Evolutionary conservation across 176 grass and related monocot species (phyloP).

Genomic region (Cenchrus americanus): DNA sequence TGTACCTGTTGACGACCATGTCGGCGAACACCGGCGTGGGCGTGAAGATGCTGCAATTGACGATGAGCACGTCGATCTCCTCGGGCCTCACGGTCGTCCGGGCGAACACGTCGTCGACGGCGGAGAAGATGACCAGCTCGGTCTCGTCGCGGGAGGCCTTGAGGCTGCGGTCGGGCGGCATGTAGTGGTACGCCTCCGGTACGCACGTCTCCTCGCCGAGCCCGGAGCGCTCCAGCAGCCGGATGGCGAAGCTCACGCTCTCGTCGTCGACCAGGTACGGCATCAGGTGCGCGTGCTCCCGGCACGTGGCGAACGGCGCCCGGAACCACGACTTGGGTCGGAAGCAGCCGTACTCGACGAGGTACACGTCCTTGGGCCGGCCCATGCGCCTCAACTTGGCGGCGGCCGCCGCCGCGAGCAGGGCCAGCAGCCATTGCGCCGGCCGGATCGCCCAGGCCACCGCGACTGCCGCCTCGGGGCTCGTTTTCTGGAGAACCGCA

Average conservation of each 20-base stretch:
- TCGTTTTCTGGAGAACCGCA: neutral
- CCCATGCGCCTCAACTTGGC: conserved; percentile 19
- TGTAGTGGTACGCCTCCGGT: conserved; percentile 57
- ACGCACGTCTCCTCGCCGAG: conserved; percentile 65
- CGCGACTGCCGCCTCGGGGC: neutral
- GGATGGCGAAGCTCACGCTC: conserved; percentile 35
- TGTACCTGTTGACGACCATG: conserved; percentile 58
- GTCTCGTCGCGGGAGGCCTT: conserved; percentile 39
- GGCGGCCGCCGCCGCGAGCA: neutral
- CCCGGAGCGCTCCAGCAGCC: conserved; percentile 49
- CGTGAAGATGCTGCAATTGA: conserved; percentile 64
- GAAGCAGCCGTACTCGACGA: conserved; percentile 70
- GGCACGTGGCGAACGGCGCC: conserved; percentile 50
- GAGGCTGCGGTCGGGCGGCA: conserved; percentile 48
- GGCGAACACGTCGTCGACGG: conserved; percentile 53
- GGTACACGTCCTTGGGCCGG: conserved; percentile 41
- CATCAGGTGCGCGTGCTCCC: conserved; percentile 49
- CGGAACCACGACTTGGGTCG: conserved; percentile 28
- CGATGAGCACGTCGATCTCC: conserved; percentile 55
- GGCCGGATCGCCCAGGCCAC: neutral
- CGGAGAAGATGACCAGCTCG: conserved; percentile 51
- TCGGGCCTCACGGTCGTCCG: neutral
- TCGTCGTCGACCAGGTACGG: conserved; percentile 51
- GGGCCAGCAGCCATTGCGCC: neutral
- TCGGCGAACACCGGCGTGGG: conserved; percentile 55